These are phyloP conservation scores for Naegleria lovaniensis DNA, from an alignment of 208 protist genomes.

Conservation along the genomic window DNA sequence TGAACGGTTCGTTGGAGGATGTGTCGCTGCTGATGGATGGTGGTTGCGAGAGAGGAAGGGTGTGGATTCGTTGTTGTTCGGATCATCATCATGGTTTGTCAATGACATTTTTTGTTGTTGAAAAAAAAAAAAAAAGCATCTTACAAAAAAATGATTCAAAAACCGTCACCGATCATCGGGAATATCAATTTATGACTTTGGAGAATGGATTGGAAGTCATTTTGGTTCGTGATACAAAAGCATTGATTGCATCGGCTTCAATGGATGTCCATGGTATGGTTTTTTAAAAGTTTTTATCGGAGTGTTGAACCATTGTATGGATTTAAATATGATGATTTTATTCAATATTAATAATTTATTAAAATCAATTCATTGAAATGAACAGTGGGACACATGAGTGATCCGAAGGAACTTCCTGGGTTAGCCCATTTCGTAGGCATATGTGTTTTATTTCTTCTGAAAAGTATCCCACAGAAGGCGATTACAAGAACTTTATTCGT, in stretches of 20 bases:
- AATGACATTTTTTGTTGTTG: no score
- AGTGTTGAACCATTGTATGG: background rate
- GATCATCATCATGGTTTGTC: no score
- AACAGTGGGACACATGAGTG: background rate
- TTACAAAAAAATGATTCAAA: background rate
- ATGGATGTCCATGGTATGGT: conserved; percentile 55
- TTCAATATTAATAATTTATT: no score
- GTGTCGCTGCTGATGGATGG: no score
- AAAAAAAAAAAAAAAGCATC: no score
- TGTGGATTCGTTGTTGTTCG: no score
- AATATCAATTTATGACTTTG: background rate
- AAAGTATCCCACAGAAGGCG: conserved; percentile 78
- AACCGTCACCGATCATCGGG: background rate
- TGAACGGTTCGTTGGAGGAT: no score
- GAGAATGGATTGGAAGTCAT: conserved; percentile 64
- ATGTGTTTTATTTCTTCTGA: conserved; percentile 85
- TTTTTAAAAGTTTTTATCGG: background rate
- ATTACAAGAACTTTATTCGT: conserved; percentile 62
- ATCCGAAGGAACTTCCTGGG: conserved; percentile 31
- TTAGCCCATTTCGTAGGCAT: conserved; percentile 80
- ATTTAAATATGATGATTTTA: no score
- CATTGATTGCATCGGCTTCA: conserved; percentile 54
- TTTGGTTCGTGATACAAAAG: conserved; percentile 58
- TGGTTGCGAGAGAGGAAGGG: no score
- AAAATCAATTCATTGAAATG: background rate